Evolutionary conservation across 345 rosid species (phyloP).

Genomic region (Euphorbia pulcherrima): DNA sequence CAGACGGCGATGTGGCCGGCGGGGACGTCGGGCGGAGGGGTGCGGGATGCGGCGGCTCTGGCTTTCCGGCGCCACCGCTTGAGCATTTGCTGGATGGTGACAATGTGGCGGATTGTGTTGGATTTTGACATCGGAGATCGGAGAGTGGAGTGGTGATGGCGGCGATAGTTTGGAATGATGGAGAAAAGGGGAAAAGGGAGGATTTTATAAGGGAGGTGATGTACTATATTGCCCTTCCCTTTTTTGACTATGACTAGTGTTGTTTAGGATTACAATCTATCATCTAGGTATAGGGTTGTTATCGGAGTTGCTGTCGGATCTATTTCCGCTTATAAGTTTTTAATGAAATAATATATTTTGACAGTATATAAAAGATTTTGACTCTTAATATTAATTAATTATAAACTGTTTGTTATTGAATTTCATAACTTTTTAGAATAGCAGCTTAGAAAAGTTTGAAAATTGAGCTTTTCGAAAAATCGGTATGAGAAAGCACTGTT

Average conservation of each 20-base stretch:
- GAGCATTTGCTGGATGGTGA: conserved; percentile 72
- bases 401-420: too few relatives aligned
- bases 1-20: conserved; percentile 77
- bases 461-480: too few relatives aligned
- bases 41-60: conserved; percentile 29
- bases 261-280: too few relatives aligned
- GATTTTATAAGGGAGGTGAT: not conserved
- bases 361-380: too few relatives aligned
- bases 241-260: conserved; percentile 15
- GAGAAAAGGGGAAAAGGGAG: not conserved
- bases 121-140: conserved; percentile 31
- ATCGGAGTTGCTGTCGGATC: too few relatives aligned
- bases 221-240: conserved; percentile 9
- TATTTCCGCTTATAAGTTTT: too few relatives aligned
- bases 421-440: too few relatives aligned
- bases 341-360: too few relatives aligned
- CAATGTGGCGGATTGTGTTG: conserved; percentile 67
- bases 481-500: too few relatives aligned
- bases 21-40: conserved; percentile 67
- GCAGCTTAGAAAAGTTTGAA: too few relatives aligned
- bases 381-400: too few relatives aligned
- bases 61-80: conserved; percentile 74
- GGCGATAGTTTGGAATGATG: not conserved
- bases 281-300: too few relatives aligned
- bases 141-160: not conserved